Percentiles rank a stretch among this genome's conserved stretches.
phyloP scores from a whole-genome alignment of 345 rosid genomes.

The Camelina hispida region DNA sequence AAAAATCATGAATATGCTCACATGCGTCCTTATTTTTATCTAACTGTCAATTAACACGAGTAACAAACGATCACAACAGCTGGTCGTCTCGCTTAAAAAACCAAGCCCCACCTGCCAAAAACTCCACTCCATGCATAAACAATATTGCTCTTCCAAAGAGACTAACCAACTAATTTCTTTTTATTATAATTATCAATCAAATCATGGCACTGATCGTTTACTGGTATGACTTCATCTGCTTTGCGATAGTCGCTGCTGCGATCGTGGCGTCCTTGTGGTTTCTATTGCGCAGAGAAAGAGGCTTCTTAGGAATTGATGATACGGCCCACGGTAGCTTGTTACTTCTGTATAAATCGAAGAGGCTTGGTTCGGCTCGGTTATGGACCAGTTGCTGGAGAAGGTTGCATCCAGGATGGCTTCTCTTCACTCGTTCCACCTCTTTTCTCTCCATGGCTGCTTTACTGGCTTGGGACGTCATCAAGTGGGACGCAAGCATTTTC shows the following conservation, averaged over 20 bases:
- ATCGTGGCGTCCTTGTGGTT: constrained; percentile 61
- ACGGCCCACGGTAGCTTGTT: constrained; percentile 55
- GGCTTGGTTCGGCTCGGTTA: constrained; percentile 53
- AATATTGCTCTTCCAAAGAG: background rate
- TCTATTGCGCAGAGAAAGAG: constrained; percentile 58
- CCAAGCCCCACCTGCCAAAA: constrained; percentile 1
- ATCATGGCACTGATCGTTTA: constrained; percentile 59
- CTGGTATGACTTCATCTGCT: constrained; percentile 84
- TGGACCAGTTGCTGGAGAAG: constrained; percentile 90
- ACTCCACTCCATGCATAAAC: background rate
- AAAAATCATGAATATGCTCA: too few relatives aligned
- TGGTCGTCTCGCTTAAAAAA: background rate
- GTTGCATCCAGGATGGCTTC: constrained; percentile 85
- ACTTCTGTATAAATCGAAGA: constrained; percentile 40
- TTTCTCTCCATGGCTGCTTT: constrained; percentile 62
- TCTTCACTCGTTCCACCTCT: constrained; percentile 68
- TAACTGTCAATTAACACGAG: constrained; percentile 19
- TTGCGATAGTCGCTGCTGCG: constrained; percentile 69
- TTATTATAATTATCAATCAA: background rate
- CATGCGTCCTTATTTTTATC: background rate
- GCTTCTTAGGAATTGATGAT: constrained; percentile 39
- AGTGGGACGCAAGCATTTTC: constrained; percentile 60
- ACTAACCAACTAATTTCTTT: background rate
- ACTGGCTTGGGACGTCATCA: constrained; percentile 61
- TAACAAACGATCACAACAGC: constrained; percentile 33